Conservation (phyloP, 495 filamentous ascomycete genomes). For the Penicillium chermesinum region DNA sequence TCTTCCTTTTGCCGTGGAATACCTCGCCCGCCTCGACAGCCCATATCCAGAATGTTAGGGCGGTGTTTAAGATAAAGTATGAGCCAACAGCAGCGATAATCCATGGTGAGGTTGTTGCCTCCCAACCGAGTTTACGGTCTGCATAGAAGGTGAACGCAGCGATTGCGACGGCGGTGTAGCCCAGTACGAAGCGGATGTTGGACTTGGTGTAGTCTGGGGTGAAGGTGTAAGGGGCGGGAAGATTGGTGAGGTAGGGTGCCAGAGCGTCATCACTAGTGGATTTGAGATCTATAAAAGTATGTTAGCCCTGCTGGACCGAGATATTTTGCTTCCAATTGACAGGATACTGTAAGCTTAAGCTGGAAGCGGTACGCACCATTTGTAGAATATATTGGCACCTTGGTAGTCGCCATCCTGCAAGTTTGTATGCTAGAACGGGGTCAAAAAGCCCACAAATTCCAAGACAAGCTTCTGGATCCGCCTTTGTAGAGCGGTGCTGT, state of each 20-base stretch:
- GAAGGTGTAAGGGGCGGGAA: constrained; percentile 60
- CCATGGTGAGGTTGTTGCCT: constrained; percentile 69
- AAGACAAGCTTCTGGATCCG: neutral
- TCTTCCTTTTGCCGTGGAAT: constrained; percentile 62
- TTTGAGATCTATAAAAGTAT: constrained; percentile 69
- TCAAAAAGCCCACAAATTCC: neutral
- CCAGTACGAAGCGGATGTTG: constrained; percentile 76
- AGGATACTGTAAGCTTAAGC: constrained; percentile 10
- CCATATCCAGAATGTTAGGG: constrained; percentile 83
- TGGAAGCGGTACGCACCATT: constrained; percentile 38
- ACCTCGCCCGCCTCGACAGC: constrained; percentile 74
- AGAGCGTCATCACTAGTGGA: constrained; percentile 94
- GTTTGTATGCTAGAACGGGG: constrained; percentile 5
- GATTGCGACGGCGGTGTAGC: constrained; percentile 76
- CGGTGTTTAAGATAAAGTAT: constrained; percentile 76
- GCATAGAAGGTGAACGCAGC: constrained; percentile 78
- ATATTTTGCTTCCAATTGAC: neutral
- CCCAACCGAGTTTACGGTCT: constrained; percentile 89
- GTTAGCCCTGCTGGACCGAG: neutral
- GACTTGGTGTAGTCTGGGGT: constrained; percentile 70
- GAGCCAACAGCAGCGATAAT: constrained; percentile 63
- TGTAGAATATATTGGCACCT: constrained; percentile 44
- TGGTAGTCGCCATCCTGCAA: constrained; percentile 29
- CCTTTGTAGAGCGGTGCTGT: constrained; percentile 2
- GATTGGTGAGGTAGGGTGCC: constrained; percentile 80